phyloP scores from a whole-genome alignment of 1,139 yeast genomes.

The Entelexis paramagnoliae region DNA sequence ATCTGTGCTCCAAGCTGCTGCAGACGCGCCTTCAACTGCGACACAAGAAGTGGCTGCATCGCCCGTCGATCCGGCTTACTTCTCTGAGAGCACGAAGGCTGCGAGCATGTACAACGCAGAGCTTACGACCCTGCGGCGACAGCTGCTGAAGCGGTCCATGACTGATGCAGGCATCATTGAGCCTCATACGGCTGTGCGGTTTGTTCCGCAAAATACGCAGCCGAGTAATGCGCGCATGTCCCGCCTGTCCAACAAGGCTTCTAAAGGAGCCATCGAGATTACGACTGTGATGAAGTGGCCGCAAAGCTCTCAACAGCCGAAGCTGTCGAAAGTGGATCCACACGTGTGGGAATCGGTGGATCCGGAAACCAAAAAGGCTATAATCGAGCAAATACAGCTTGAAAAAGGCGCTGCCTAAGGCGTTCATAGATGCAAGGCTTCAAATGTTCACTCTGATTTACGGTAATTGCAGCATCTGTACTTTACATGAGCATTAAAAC shows the following conservation, averaged over 20 bases:
- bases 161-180: slow-evolving; percentile 41
- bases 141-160: slow-evolving; percentile 33
- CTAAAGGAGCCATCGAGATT: slow-evolving; percentile 32
- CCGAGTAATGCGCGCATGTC: slow-evolving; percentile 41
- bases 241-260: slow-evolving; percentile 24
- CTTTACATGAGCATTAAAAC: no score
- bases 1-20: slow-evolving; percentile 14
- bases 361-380: slow-evolving; percentile 11
- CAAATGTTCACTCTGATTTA: not conserved
- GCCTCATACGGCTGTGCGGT: slow-evolving; percentile 68
- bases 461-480: not conserved
- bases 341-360: slow-evolving; percentile 11
- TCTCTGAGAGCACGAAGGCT: slow-evolving; percentile 39
- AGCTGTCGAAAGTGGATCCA: slow-evolving; percentile 9
- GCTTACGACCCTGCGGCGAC: slow-evolving; percentile 39
- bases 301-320: not conserved
- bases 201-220: slow-evolving; percentile 68
- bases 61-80: slow-evolving; percentile 48
- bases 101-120: slow-evolving; percentile 59
- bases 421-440: no score
- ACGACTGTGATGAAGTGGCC: slow-evolving; percentile 40
- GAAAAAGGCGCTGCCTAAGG: not conserved
- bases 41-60: not conserved
- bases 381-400: slow-evolving; percentile 2
- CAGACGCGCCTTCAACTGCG: slow-evolving; percentile 2